Evolutionary conservation across 108 stramenopile genomes (phyloP), one percentile per base, ranked within the genome.

Genomic region (Parietichytrium sp.): DNA sequence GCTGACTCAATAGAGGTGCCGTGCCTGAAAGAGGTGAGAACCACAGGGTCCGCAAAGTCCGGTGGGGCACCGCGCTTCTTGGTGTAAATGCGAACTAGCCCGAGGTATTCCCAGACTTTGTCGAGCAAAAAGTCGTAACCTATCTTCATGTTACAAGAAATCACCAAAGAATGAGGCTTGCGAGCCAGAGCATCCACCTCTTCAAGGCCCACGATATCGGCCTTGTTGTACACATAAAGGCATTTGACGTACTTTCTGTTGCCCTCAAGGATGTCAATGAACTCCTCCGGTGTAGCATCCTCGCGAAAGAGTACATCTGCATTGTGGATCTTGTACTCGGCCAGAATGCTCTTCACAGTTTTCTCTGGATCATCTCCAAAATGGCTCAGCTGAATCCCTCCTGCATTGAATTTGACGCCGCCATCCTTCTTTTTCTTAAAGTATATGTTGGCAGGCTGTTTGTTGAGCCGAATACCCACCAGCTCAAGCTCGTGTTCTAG

Each of bases 211-310:
- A 99, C 87, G 38, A 93, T 90, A 88, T 99, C 98, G 83, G 98
- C 94, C 85, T 99, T 99, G 88, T 98, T 98, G 94, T 97, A 99
- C 27, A 96, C 87, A 83, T 99, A 99, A 61, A 98, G 81, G 61
- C 95, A 96, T 13, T 93, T 93, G 52, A 96, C 94, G 91, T 99
- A 99, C 79, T 91, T 90, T 20, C 97, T 91, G 82, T 98, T 99
- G 7, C 97, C 98, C 72, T 92, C 88, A 61, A 98, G 89, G 51
- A 98, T 96, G 92, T 99, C 98, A 31, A 99, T 96, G 79, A 99
- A 84, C 82, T 99, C 91, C 87, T 99, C 98, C 20, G 95, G 93
- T 15, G 92, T 82, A 78, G 93, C 93, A 88, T 97, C 97, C 89
- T 97, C 96, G 25, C 98, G 87, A 13, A 94, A 91, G 79, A 99